phyloP scores from a whole-genome alignment of 176 grass and related monocot species.

The Luzula sylvatica region DNA sequence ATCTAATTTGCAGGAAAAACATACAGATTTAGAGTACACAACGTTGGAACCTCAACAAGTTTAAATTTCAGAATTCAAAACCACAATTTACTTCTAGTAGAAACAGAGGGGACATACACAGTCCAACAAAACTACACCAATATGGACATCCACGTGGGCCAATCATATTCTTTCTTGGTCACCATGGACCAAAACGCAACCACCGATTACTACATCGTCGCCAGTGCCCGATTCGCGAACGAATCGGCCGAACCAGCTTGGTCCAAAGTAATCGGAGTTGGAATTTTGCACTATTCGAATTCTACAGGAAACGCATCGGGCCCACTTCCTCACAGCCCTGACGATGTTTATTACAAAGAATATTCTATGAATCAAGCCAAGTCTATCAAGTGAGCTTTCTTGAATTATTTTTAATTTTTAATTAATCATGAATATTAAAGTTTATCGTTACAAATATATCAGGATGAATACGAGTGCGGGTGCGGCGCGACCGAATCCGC shows the following conservation, averaged over 20 bases:
- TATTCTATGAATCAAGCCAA: constrained; percentile 76
- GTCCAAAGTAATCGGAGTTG: constrained; percentile 59
- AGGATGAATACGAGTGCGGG: constrained; percentile 72
- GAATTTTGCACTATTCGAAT: constrained; percentile 81
- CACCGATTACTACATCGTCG: constrained; percentile 86
- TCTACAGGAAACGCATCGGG: constrained; percentile 59
- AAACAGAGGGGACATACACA: constrained; percentile 86
- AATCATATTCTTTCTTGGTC: constrained; percentile 82
- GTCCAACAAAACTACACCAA: constrained; percentile 66
- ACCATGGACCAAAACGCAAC: constrained; percentile 88
- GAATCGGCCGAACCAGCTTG: constrained; percentile 39
- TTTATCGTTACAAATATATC: constrained; percentile 19
- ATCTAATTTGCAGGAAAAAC: constrained; percentile 52
- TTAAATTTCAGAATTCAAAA: constrained; percentile 87
- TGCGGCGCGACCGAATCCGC: constrained; percentile 77
- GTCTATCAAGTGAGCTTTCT: constrained; percentile 56
- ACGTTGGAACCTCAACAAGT: constrained; percentile 75
- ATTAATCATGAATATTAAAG: background rate
- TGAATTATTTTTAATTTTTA: background rate
- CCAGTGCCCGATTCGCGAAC: constrained; percentile 61
- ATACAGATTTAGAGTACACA: constrained; percentile 77
- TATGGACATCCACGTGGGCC: constrained; percentile 87
- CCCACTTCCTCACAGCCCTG: constrained; percentile 60
- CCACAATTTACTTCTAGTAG: constrained; percentile 62
- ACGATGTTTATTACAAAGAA: constrained; percentile 58